Base-by-base conservation (phyloP, 2,329 filamentous ascomycete species). In the Botrytis galanthina region DNA sequence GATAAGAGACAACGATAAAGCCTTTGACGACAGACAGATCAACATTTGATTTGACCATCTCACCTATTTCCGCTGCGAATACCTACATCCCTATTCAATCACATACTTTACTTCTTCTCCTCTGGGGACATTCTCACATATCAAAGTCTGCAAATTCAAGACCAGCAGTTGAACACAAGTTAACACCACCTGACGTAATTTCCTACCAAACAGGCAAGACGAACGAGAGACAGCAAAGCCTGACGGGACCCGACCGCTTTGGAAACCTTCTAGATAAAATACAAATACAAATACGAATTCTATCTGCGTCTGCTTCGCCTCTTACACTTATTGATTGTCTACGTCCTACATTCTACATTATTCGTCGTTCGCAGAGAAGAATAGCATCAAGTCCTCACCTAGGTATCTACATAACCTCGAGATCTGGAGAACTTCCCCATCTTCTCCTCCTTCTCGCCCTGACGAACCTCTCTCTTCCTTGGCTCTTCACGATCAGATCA, bases 1-100 rank as follows among this genome's bases (percentile, higher is more conserved):
- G 60, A 62, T 62, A 62, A 61, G 59, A 37, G 14, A 16, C 60
- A 7, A 62, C 60, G 60, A 62, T 42, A 62, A 62, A 62, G 60
- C 32, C 46, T 48, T 48, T 22, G 46, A n/a, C 48, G 12, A 26
- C 35, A 14, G 4, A 39, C 37, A 35, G 16, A 37, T 59, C 57
- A 26, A 39, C 35, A 22, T 29, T 29, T 29, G 35, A 37, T 12
- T 61, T 35, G 5, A 22, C 60, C 60, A n/a, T 42, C 35, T 8
- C 12, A 61, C 37, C 35, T 61, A 26, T 26, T 16, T 37, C 20
- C 12, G 22, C 35, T 1, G 22, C 35, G 22, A 3, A 37, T 61
- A 37, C 5, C 22, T 39, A n/a, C 14, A 62, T 62, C 14, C 35
- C 7, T 62, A n/a, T 18, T 18, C 4, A 1, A 18, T 29, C 4